Base-by-base conservation (phyloP, 78 protist species). In the Dictyostelium brefeldianum region DNA sequence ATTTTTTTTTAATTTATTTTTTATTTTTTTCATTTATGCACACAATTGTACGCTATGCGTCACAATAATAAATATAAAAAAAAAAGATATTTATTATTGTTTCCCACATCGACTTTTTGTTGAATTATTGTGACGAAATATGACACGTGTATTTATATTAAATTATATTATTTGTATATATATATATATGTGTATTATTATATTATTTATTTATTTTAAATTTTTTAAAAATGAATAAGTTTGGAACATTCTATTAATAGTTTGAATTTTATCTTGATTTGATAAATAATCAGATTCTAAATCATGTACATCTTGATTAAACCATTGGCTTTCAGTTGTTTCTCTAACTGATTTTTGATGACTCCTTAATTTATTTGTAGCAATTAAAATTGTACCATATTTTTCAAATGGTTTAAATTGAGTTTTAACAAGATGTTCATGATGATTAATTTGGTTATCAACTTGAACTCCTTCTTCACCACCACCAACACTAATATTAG, bases 161-260 rank as follows among this genome's bases (percentile, higher is more conserved):
- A n/a, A n/a, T n/a, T n/a, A n/a, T n/a, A n/a, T n/a, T n/a, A n/a
- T n/a, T n/a, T n/a, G n/a, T n/a, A n/a, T n/a, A n/a, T n/a, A n/a
- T n/a, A n/a, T n/a, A n/a, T n/a, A n/a, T n/a, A n/a, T n/a, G n/a
- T n/a, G n/a, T n/a, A n/a, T n/a, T n/a, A n/a, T n/a, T n/a, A n/a
- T n/a, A n/a, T n/a, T n/a, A n/a, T n/a, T n/a, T n/a, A 65, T 6
- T 71, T 71, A 43, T 46, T 46, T 46, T 9, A 71, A 18, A 25
- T 77, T 77, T 64, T 87, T 77, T 59, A 87, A 77, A 77, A 87
- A 87, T 3, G 92, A 77, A 64, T 77, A 87, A n/a, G 92, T 87
- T 15, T 7, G 43, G 51, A 87, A 87, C 92, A 87, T 87, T 77
- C 92, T 74, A 22, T 87, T 79, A 5, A 87, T 87, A 3, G 85